Evolutionary conservation across 2,329 filamentous ascomycete species (phyloP).

Genomic region (Hypocreales sp.): DNA sequence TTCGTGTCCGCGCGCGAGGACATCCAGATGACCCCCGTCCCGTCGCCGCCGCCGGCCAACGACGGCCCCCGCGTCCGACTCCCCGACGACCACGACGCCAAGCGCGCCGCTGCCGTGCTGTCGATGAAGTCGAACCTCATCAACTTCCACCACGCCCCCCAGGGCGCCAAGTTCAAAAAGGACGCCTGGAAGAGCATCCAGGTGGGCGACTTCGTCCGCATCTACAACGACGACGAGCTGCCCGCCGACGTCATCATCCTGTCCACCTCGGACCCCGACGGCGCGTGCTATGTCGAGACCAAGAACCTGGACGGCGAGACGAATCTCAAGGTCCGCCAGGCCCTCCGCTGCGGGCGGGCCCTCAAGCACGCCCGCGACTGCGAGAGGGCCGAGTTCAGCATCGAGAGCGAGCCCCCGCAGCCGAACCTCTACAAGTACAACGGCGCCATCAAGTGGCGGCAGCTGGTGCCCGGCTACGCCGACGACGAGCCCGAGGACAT

Average conservation of each 20-base stretch:
- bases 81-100: constrained; percentile 18
- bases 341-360: constrained; percentile 67
- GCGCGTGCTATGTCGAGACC: constrained; percentile 92
- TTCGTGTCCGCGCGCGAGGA: constrained; percentile 45
- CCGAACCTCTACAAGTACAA: constrained; percentile 93
- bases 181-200: constrained; percentile 92
- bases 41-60: constrained; percentile 50
- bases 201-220: constrained; percentile 89
- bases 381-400: constrained; percentile 70
- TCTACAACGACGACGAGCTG: constrained; percentile 92
- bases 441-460: constrained; percentile 75
- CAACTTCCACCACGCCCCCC: constrained; percentile 48
- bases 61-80: constrained; percentile 20
- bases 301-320: constrained; percentile 98
- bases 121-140: constrained; percentile 46
- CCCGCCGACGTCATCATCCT: constrained; percentile 88
- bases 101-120: constrained; percentile 21
- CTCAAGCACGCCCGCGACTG: constrained; percentile 86
- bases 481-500: constrained; percentile 54
- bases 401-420: constrained; percentile 85
- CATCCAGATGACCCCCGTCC: constrained; percentile 92
- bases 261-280: constrained; percentile 84
- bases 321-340: constrained; percentile 87
- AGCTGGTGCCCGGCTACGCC: constrained; percentile 48
- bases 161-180: constrained; percentile 74